Percentiles rank a stretch among this genome's conserved stretches.
These are phyloP conservation scores for Diutina mesorugosa DNA, from an alignment of 1,139 yeast genomes.

Conservation along the genomic window DNA sequence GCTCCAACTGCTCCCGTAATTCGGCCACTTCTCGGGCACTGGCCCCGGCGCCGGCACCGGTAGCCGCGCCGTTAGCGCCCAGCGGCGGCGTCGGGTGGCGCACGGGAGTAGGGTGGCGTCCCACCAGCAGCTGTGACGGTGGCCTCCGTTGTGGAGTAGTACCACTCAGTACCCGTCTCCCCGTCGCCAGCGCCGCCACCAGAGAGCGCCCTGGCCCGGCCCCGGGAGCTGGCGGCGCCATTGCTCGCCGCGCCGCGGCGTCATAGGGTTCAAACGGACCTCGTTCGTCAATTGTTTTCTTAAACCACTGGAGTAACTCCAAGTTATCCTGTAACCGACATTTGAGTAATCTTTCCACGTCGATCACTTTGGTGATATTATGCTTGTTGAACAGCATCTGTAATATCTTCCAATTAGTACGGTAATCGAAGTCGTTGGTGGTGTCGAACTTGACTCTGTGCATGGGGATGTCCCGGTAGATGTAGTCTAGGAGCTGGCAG, in stretches of 20 bases:
- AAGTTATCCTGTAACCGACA: slow-evolving; percentile 89
- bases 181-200: slow-evolving; percentile 4
- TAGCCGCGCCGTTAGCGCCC: slow-evolving; percentile 6
- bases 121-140: slow-evolving; percentile 5
- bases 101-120: slow-evolving; percentile 4
- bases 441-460: slow-evolving; percentile 58
- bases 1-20: slow-evolving; percentile 19
- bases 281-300: slow-evolving; percentile 67
- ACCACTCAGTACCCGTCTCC: slow-evolving; percentile 5
- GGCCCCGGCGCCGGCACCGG: slow-evolving; percentile 3
- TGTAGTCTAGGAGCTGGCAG: slow-evolving; percentile 82
- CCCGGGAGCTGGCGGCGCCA: not conserved
- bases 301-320: slow-evolving; percentile 89
- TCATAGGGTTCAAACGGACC: slow-evolving; percentile 54
- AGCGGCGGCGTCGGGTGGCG: slow-evolving; percentile 9
- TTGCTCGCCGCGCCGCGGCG: slow-evolving; percentile 26
- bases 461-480: slow-evolving; percentile 75
- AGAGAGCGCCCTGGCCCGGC: not conserved
- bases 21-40: slow-evolving; percentile 8
- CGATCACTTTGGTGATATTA: slow-evolving; percentile 59
- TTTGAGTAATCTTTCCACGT: slow-evolving; percentile 71
- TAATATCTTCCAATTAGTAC: slow-evolving; percentile 72
- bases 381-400: slow-evolving; percentile 69
- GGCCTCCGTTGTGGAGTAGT: not conserved
- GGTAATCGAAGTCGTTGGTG: slow-evolving; percentile 59